Conservation (phyloP, 257 asterid species). For the Henckelia pumila region DNA sequence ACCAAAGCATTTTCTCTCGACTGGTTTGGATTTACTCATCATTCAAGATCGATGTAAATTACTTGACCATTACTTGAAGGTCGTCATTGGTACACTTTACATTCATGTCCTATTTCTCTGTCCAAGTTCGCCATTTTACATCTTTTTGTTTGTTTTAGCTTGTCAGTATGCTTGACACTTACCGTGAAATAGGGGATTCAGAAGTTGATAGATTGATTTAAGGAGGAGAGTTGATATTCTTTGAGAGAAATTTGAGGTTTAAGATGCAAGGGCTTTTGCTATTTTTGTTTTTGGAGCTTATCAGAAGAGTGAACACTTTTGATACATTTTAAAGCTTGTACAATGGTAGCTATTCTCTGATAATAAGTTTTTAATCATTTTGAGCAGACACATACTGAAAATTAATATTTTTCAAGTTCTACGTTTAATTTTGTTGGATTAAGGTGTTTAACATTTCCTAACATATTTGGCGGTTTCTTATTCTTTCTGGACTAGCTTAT, state of each 20-base stretch:
- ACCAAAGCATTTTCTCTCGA: constrained; percentile 92
- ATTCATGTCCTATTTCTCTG: neutral
- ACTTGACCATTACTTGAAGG: constrained; percentile 95
- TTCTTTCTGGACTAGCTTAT: neutral
- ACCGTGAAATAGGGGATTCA: constrained; percentile 10
- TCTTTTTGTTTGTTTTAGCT: neutral
- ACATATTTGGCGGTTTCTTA: neutral
- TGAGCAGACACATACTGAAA: neutral
- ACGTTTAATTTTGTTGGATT: neutral
- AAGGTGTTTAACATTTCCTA: neutral
- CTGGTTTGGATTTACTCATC: constrained; percentile 72
- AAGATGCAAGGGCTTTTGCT: constrained; percentile 13
- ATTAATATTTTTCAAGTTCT: neutral
- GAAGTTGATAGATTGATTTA: constrained; percentile 18
- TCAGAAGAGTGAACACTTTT: neutral
- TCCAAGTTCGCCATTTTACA: neutral
- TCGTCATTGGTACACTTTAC: constrained; percentile 31
- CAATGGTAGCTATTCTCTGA: neutral
- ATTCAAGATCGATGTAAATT: constrained; percentile 86
- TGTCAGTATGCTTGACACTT: constrained; percentile 3
- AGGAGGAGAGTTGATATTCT: constrained; percentile 11
- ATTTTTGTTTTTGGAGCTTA: neutral
- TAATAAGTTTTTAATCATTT: neutral
- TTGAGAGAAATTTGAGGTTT: constrained; percentile 10
- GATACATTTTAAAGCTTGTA: neutral